These are phyloP conservation scores for Auricularia heimuer DNA, from an alignment of 768 basidiomycete genomes.

Conservation along the genomic window DNA sequence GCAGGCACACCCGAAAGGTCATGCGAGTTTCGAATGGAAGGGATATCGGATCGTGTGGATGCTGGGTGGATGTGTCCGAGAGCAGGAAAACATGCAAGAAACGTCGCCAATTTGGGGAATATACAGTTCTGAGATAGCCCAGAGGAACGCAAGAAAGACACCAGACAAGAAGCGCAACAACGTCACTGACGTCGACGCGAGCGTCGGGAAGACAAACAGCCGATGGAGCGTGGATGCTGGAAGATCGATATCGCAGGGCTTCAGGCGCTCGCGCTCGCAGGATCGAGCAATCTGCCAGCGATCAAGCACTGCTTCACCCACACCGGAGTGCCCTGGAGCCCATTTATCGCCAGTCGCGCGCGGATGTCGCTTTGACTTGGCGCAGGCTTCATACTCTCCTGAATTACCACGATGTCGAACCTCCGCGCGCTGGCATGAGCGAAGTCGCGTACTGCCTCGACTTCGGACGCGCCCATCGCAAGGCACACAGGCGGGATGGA, in stretches of 20 bases:
- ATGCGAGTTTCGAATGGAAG: no score
- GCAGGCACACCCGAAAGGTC: no score
- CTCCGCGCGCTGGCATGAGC: slow-evolving; percentile 24
- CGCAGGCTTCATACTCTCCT: slow-evolving; percentile 29
- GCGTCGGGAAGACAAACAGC: background rate
- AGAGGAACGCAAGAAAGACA: no score
- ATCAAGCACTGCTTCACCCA: slow-evolving; percentile 78
- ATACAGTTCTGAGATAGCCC: no score
- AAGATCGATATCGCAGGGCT: background rate
- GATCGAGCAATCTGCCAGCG: slow-evolving; percentile 31
- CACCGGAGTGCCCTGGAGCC: slow-evolving; percentile 39
- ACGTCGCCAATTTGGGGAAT: no score
- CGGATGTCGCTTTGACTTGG: slow-evolving; percentile 13
- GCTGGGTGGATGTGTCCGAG: no score
- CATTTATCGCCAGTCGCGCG: slow-evolving; percentile 13
- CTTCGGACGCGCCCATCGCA: slow-evolving; percentile 63
- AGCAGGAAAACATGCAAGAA: no score
- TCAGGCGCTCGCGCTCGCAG: background rate
- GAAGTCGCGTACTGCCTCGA: slow-evolving; percentile 52
- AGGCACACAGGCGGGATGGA: slow-evolving; percentile 52
- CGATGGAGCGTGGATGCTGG: background rate
- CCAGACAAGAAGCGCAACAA: no score
- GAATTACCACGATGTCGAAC: slow-evolving; percentile 58
- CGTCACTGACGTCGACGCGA: no score
- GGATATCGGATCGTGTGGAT: no score